phyloP scores from a whole-genome alignment of 352 stramenopile genomes.

The Phytophthora fragariaefolia region DNA sequence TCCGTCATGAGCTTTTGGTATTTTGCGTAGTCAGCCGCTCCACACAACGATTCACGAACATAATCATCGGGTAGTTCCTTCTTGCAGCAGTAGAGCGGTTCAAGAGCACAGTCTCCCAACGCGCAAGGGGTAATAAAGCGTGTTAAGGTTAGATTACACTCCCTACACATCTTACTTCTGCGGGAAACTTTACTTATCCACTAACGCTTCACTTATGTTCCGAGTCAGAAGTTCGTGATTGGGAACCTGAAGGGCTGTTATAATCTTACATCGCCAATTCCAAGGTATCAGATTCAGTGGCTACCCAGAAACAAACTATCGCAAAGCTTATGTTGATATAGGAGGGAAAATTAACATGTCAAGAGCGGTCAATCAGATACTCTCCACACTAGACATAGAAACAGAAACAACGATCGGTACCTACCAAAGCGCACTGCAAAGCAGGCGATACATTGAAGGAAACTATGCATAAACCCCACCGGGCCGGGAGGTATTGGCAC shows the following conservation, averaged over 20 bases:
- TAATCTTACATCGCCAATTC: too few relatives aligned
- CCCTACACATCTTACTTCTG: too few relatives aligned
- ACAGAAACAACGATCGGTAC: constrained; percentile 16
- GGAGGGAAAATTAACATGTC: constrained; percentile 31
- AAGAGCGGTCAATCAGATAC: constrained; percentile 18
- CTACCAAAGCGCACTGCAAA: constrained; percentile 27
- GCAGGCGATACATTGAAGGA: constrained; percentile 25
- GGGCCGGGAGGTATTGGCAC: not conserved
- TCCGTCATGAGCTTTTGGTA: constrained; percentile 60
- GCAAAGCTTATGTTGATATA: constrained; percentile 34
- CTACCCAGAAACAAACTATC: constrained; percentile 31
- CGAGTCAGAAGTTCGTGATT: too few relatives aligned
- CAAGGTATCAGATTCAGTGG: too few relatives aligned
- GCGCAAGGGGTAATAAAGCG: too few relatives aligned
- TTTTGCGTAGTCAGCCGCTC: constrained; percentile 38
- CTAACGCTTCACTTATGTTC: too few relatives aligned
- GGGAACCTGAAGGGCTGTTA: too few relatives aligned
- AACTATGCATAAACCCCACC: constrained; percentile 16
- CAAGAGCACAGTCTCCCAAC: constrained; percentile 62
- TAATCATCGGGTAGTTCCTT: constrained; percentile 75
- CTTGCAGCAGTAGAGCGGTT: constrained; percentile 73
- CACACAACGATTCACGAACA: constrained; percentile 46
- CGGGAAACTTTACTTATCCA: too few relatives aligned
- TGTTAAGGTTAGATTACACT: too few relatives aligned
- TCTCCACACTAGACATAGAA: not conserved